A percentile compares a stretch with the other conserved stretches of the same genome.
phyloP scores from a whole-genome alignment of 2,329 filamentous ascomycete species.

The Fusarium sp. region DNA sequence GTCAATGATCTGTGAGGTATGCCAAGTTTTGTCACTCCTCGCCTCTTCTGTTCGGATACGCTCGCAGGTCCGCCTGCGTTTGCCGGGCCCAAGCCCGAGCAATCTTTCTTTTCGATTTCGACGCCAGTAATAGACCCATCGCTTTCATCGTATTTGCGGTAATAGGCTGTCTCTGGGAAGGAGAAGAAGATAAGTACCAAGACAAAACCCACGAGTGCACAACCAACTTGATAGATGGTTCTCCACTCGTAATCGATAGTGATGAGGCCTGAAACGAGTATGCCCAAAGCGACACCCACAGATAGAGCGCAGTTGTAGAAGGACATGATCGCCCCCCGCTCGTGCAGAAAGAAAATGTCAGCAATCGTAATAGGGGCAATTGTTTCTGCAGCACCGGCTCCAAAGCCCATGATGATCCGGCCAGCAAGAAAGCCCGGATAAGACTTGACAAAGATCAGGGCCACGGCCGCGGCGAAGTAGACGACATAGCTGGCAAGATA shows the following conservation, averaged over 20 bases:
- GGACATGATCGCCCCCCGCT: slow-evolving; percentile 65
- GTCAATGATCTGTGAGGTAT: slow-evolving; percentile 59
- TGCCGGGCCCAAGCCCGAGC: slow-evolving; percentile 27
- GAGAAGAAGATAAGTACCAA: slow-evolving; percentile 63
- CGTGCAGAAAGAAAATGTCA: slow-evolving; percentile 69
- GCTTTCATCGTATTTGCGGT: slow-evolving; percentile 42
- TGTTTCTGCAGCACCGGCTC: slow-evolving; percentile 65
- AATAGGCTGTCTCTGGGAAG: slow-evolving; percentile 67
- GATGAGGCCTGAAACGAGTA: slow-evolving; percentile 61
- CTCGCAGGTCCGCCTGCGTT: neutral
- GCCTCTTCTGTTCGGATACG: slow-evolving; percentile 32
- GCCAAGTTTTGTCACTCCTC: slow-evolving; percentile 52
- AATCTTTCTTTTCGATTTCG: slow-evolving; percentile 21
- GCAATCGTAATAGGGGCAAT: slow-evolving; percentile 64
- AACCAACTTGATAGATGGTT: slow-evolving; percentile 63
- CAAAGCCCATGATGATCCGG: slow-evolving; percentile 65
- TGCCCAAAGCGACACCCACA: slow-evolving; percentile 56
- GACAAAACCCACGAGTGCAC: slow-evolving; percentile 61
- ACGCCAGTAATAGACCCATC: slow-evolving; percentile 7
- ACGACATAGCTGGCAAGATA: slow-evolving; percentile 59
- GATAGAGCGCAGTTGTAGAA: slow-evolving; percentile 57
- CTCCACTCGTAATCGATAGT: slow-evolving; percentile 62
- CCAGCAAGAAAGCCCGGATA: slow-evolving; percentile 59
- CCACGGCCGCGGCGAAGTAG: slow-evolving; percentile 56
- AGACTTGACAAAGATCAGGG: slow-evolving; percentile 57